These are phyloP conservation scores for Staphylotrichum longicolle DNA, from an alignment of 495 filamentous ascomycete genomes.

Conservation along the genomic window DNA sequence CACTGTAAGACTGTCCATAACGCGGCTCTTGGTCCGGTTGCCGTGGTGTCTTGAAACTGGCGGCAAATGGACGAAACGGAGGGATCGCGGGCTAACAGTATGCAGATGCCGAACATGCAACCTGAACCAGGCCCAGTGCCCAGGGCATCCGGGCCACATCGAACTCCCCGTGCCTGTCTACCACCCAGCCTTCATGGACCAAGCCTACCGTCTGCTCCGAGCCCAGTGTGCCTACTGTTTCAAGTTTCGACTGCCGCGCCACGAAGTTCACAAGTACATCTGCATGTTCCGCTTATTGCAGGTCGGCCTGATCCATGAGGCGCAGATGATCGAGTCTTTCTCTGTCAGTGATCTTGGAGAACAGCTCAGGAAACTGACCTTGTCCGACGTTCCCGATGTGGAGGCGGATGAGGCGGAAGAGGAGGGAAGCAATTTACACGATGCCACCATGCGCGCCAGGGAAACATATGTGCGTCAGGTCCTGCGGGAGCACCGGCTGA, in stretches of 20 bases:
- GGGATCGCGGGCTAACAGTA: constrained; percentile 6
- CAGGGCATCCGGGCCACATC: constrained; percentile 93
- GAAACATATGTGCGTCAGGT: constrained; percentile 66
- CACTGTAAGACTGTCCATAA: constrained; percentile 57
- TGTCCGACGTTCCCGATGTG: constrained; percentile 27
- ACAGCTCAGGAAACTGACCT: constrained; percentile 21
- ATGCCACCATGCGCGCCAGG: constrained; percentile 59
- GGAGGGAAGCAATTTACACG: constrained; percentile 30
- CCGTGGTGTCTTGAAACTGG: too few species aligned
- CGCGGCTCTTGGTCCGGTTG: not conserved
- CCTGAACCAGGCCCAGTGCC: constrained; percentile 71
- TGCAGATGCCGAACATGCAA: constrained; percentile 86
- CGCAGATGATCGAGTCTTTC: constrained; percentile 60
- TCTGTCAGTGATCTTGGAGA: constrained; percentile 49
- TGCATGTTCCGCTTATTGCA: constrained; percentile 88
- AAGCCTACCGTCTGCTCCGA: constrained; percentile 75
- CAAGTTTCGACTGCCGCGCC: constrained; percentile 69
- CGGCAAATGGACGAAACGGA: not conserved
- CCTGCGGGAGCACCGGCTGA: constrained; percentile 54
- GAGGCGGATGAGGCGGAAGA: constrained; percentile 34
- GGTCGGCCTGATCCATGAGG: constrained; percentile 75
- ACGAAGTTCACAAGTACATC: constrained; percentile 67
- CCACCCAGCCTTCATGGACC: constrained; percentile 91
- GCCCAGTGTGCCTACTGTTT: constrained; percentile 89
- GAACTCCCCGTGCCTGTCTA: constrained; percentile 90